Base-by-base conservation (phyloP, 345 rosid species). In the Brassica rapa region DNA sequence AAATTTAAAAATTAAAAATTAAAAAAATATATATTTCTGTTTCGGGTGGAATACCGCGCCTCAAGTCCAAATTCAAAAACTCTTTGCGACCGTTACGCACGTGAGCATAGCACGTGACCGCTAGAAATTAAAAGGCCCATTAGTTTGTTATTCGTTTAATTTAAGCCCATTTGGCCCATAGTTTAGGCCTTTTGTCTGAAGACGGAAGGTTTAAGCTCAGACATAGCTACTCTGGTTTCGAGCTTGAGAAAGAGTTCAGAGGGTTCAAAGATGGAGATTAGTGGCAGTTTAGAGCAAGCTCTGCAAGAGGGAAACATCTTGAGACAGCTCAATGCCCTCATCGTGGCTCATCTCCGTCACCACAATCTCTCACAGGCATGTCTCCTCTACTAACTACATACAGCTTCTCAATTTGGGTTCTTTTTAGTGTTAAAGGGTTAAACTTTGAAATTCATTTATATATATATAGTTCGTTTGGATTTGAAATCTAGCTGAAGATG, bases 291-390 rank as follows among this genome's bases (percentile, higher is more conserved):
- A 82, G 96, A 91, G 85, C 88, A 93, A 83, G 82, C 77, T 15
- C 68, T 90, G 73, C 90, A 88, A 79, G 94, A 88, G 24, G 98
- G 90, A 33, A 89, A 87, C 68, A 86, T 91, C 39, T 82, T 76
- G 27, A 81, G 91, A n/a, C 89, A 89, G 75, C 88, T 88, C 76
- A 88, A 89, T 84, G 77, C 89, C 19, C 92, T 93, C 5, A 89
- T 93, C 74, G 94, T 93, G n/a, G 89, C 94, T 79, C 89, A 93
- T 82, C 96, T 93, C 65, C 96, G 94, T 55, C 91, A 87, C 80
- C 83, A 80, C 72, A 93, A 86, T 86, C 91, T 93, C 75, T 83
- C 82, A 56, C 94, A 88, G 86, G 98, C 75, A 83, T 51, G 57
- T 70, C 19, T 39, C 5, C 6, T 62, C 14, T 46, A 29, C 21